Conservation (phyloP, 345 rosid genomes). For the Acer yangbiense region DNA sequence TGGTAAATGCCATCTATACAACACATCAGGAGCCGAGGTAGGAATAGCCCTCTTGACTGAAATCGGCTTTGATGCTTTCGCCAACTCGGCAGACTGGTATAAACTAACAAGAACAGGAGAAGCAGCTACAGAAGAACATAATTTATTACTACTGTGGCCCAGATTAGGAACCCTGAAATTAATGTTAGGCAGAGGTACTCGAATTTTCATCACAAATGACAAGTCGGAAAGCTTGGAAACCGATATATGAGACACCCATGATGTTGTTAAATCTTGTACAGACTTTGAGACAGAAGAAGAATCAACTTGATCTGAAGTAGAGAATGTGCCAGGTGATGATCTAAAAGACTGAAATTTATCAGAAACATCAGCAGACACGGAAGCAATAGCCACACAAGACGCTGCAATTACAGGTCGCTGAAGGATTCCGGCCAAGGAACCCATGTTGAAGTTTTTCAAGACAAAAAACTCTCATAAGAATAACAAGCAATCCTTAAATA, state of each 20-base stretch:
- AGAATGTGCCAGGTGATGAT: constrained; percentile 32
- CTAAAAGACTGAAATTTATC: constrained; percentile 52
- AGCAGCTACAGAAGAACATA: constrained; percentile 40
- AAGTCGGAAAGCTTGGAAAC: constrained; percentile 65
- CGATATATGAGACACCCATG: constrained; percentile 61
- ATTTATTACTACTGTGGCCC: constrained; percentile 22
- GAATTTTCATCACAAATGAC: constrained; percentile 56
- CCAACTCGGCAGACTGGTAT: constrained; percentile 75
- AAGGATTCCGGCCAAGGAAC: constrained; percentile 70
- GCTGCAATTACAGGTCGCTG: constrained; percentile 93
- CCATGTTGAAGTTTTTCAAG: constrained; percentile 44
- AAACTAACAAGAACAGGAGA: constrained; percentile 49
- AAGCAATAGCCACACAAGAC: constrained; percentile 76
- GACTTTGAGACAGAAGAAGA: constrained; percentile 44
- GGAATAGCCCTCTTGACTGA: constrained; percentile 33
- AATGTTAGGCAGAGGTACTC: constrained; percentile 62
- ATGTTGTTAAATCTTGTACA: constrained; percentile 33
- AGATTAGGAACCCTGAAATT: constrained; percentile 37
- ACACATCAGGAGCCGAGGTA: constrained; percentile 51
- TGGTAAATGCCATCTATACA: constrained; percentile 95
- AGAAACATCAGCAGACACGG: constrained; percentile 66
- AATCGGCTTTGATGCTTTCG: constrained; percentile 59
- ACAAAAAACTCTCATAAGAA: constrained; percentile 39
- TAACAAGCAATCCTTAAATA: constrained; percentile 9
- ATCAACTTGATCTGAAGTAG: constrained; percentile 35